A percentile compares a stretch with the other conserved stretches of the same genome.
phyloP scores from a whole-genome alignment of 495 filamentous ascomycete genomes.

The Neurospora hispaniola region DNA sequence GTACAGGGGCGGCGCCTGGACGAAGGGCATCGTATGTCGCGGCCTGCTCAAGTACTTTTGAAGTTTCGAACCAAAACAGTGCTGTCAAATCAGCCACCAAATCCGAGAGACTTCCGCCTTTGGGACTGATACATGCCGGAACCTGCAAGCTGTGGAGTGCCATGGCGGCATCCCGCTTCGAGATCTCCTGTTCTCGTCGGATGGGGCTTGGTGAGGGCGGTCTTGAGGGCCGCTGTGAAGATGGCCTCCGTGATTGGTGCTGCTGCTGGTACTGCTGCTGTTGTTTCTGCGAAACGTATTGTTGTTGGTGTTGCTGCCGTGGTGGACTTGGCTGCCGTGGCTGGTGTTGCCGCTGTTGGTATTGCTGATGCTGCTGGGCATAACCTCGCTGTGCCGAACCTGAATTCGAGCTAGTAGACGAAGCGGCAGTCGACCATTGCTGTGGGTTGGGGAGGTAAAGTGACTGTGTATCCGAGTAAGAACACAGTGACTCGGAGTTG shows the following conservation, averaged over 20 bases:
- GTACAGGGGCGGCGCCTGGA: constrained; percentile 27
- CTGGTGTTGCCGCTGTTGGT: constrained; percentile 10
- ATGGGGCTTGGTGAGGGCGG: constrained; percentile 19
- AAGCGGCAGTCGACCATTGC: neutral
- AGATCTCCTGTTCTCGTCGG: constrained; percentile 15
- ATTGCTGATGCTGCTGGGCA: neutral
- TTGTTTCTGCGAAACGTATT: neutral
- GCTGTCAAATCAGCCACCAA: constrained; percentile 92
- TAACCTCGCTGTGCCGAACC: neutral
- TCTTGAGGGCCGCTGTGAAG: constrained; percentile 19
- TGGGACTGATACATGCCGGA: constrained; percentile 61
- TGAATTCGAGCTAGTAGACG: neutral
- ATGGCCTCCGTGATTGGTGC: constrained; percentile 19
- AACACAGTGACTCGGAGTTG: neutral
- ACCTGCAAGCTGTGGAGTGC: constrained; percentile 56
- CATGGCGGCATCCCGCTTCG: constrained; percentile 32
- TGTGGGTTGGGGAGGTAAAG: neutral
- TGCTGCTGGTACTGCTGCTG: constrained; percentile 5
- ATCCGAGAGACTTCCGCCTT: constrained; percentile 62
- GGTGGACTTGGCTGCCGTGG: constrained; percentile 18
- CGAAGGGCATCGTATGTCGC: constrained; percentile 49
- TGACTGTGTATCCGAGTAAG: constrained; percentile 9
- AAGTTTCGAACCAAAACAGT: constrained; percentile 97
- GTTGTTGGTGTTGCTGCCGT: constrained; percentile 1
- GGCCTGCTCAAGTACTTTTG: constrained; percentile 58